Evolutionary conservation across 768 basidiomycete genomes (phyloP).

Genomic region (Lactarius hatsudake): DNA sequence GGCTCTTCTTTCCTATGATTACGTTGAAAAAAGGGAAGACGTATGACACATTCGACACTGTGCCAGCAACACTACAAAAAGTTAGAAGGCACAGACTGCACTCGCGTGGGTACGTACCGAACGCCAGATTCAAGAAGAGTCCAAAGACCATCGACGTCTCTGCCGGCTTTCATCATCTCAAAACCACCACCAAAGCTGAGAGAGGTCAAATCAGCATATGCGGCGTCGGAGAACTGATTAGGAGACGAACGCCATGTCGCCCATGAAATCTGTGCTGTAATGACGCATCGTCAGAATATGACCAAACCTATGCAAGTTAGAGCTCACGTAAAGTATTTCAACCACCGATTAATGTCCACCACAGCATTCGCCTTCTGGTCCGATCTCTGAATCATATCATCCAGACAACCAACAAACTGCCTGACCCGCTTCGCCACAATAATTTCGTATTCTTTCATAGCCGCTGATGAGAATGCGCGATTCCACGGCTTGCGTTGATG

Average conservation of each 20-base stretch:
- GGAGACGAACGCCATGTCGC: constrained; percentile 39
- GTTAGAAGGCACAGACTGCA: background rate
- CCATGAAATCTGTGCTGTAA: constrained; percentile 44
- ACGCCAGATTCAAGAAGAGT: background rate
- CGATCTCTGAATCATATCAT: constrained; percentile 24
- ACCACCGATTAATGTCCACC: constrained; percentile 37
- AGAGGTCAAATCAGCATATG: background rate
- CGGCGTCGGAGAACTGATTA: background rate
- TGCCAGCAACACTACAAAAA: background rate
- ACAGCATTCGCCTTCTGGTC: constrained; percentile 21
- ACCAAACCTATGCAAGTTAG: background rate
- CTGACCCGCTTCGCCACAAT: constrained; percentile 38
- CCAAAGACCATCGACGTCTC: background rate
- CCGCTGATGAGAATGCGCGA: constrained; percentile 45
- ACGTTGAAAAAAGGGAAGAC: background rate
- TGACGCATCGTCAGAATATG: background rate
- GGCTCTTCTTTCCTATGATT: background rate
- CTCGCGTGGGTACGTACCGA: background rate
- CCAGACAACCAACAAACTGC: constrained; percentile 43
- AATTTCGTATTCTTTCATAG: constrained; percentile 47
- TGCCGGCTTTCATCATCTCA: background rate
- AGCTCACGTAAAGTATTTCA: constrained; percentile 42
- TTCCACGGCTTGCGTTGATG: constrained; percentile 49
- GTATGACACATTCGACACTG: background rate
- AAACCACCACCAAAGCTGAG: background rate